Conservation (phyloP, 2,329 filamentous ascomycete genomes). For the Neofusicoccum umdonicola region DNA sequence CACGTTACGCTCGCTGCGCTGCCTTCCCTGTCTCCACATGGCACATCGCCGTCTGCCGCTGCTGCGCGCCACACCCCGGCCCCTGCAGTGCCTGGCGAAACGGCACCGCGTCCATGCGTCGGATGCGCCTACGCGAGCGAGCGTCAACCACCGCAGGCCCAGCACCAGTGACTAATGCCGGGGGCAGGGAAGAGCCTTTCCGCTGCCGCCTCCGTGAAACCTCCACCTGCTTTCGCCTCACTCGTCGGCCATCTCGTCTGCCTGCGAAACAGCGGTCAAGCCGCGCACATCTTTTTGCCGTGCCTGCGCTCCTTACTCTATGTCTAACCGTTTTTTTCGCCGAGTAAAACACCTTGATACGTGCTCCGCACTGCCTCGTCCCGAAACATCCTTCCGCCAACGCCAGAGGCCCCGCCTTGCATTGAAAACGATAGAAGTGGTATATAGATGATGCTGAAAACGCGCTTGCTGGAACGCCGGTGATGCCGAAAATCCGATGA, state of each 20-base stretch:
- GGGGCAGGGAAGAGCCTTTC: not conserved
- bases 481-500: not conserved
- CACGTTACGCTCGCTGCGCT: not conserved
- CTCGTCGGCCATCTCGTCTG: not conserved
- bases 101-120: not conserved
- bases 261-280: constrained; percentile 8
- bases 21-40: not conserved
- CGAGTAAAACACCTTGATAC: constrained; percentile 15
- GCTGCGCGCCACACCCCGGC: not conserved
- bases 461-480: constrained; percentile 10
- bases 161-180: not conserved
- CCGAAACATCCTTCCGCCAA: not conserved
- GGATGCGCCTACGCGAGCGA: not conserved
- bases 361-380: not conserved
- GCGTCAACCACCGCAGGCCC: not conserved
- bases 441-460: not conserved
- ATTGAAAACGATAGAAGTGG: not conserved
- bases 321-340: constrained; percentile 6
- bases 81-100: constrained; percentile 1
- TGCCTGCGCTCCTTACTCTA: not conserved
- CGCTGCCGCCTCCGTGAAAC: not conserved
- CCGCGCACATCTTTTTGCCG: not conserved
- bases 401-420: not conserved
- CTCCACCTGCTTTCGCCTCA: not conserved
- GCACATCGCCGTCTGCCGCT: not conserved